Base-by-base conservation (phyloP, 495 filamentous ascomycete species). In the Acidiella bohemica region DNA sequence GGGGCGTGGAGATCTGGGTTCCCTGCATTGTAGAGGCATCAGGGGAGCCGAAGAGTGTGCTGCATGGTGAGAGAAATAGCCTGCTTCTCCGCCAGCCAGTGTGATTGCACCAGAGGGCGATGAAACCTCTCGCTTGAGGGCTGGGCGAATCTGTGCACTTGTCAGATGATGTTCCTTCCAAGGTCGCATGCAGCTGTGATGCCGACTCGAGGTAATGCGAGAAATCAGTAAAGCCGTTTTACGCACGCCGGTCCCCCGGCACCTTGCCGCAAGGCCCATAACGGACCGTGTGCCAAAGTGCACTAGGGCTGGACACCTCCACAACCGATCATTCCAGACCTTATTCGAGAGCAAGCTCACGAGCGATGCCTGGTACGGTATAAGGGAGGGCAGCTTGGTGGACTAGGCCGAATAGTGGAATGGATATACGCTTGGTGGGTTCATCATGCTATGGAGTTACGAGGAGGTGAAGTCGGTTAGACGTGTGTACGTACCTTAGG, bases 401-500 rank as follows among this genome's bases (percentile, higher is more conserved):
- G 59, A 65, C 49, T 64, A 73, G 71, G 64, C 59, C 60, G 46
- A 42, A 32, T 95, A 83, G 73, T 92, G 80, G 88, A 96, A 96
- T 96, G 88, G 88, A 96, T 96, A 81, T 78, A 84, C n/a, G n/a
- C 87, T 87, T 36, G 67, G 73, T 81, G 75, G 93, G 86, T 94
- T 96, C 88, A 81, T 81, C 60, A 67, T 46, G 19, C 13, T 7
- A 22, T 16, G 10, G 29, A 11, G 38, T 9, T 19, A 9, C 2
- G 17, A 27, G 28, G 12, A 25, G 18, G 5, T 39, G 14, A 17
- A 34, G 27, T 22, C 12, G 2, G 12, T 29, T 4, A n/a, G 14
- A 27, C n/a, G n/a, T n/a, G n/a, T n/a, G n/a, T n/a, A 5, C 32
- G 3, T 30, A 30, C 28, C 28, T 11, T 30, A 14, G 28, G n/a